These are phyloP conservation scores for Metroxylon sagu DNA, from an alignment of 176 grass and related monocot genomes.

Conservation along the genomic window DNA sequence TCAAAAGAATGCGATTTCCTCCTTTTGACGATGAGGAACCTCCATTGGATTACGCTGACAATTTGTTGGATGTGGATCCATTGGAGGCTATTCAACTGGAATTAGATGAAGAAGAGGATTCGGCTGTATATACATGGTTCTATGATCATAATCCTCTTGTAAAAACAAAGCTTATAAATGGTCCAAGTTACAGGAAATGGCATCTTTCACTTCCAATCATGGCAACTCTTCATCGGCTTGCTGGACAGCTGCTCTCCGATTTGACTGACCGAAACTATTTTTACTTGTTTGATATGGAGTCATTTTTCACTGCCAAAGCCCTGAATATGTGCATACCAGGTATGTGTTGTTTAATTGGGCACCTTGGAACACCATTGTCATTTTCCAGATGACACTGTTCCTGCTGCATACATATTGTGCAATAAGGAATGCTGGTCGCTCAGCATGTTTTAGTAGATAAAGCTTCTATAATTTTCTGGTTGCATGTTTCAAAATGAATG, in stretches of 20 bases:
- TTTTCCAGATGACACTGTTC: no score
- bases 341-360: constrained; percentile 7
- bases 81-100: constrained; percentile 93
- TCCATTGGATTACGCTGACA: constrained; percentile 95
- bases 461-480: background rate
- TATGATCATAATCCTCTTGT: constrained; percentile 98
- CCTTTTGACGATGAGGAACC: constrained; percentile 99
- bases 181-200: constrained; percentile 92
- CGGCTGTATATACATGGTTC: constrained; percentile 91
- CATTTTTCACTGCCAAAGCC: constrained; percentile 95
- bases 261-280: constrained; percentile 91
- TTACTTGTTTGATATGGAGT: constrained; percentile 96
- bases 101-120: constrained; percentile 86
- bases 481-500: background rate
- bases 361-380: no score
- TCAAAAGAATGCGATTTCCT: constrained; percentile 98
- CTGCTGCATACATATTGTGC: no score
- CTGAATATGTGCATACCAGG: constrained; percentile 99
- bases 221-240: constrained; percentile 88
- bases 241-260: constrained; percentile 89
- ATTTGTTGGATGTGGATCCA: constrained; percentile 89
- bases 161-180: constrained; percentile 92
- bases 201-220: constrained; percentile 94
- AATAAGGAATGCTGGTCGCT: no score
- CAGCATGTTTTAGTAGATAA: no score